Evolutionary conservation across 2,329 filamentous ascomycete species (phyloP).

Genomic region (Didymella segeticola): DNA sequence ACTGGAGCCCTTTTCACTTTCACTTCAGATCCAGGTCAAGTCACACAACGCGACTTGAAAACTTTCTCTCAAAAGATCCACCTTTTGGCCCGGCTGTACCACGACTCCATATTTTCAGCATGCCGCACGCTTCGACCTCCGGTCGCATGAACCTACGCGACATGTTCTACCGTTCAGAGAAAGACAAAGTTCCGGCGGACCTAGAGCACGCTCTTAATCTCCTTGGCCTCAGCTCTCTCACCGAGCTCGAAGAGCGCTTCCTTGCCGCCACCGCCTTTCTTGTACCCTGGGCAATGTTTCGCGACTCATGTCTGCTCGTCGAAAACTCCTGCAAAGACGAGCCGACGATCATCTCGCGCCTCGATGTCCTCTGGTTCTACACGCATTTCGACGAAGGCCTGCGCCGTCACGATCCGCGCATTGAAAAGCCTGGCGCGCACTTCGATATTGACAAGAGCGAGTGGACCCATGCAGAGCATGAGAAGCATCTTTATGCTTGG

Average conservation of each 20-base stretch:
- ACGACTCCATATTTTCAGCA: neutral
- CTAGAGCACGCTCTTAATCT: conserved; percentile 34
- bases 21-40: no score
- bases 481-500: conserved; percentile 44
- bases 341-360: conserved; percentile 25
- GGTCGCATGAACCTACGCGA: conserved; percentile 22
- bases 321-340: conserved; percentile 19
- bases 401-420: conserved; percentile 35
- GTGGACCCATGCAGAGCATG: conserved; percentile 37
- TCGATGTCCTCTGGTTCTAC: conserved; percentile 42
- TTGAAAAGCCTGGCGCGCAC: conserved; percentile 23
- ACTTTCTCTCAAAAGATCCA: no score
- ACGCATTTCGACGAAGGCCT: conserved; percentile 39
- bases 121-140: neutral
- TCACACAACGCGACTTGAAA: no score
- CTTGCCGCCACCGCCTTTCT: conserved; percentile 39
- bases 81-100: no score
- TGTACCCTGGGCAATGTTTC: conserved; percentile 39
- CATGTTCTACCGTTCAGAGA: conserved; percentile 20
- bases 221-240: conserved; percentile 27
- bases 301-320: conserved; percentile 36
- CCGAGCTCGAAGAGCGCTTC: conserved; percentile 38
- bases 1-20: no score
- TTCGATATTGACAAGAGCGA: conserved; percentile 34
- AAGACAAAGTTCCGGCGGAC: conserved; percentile 24